Conservation (phyloP, 805 yeast species). For the Saccharomycopsis synnaedendra region DNA sequence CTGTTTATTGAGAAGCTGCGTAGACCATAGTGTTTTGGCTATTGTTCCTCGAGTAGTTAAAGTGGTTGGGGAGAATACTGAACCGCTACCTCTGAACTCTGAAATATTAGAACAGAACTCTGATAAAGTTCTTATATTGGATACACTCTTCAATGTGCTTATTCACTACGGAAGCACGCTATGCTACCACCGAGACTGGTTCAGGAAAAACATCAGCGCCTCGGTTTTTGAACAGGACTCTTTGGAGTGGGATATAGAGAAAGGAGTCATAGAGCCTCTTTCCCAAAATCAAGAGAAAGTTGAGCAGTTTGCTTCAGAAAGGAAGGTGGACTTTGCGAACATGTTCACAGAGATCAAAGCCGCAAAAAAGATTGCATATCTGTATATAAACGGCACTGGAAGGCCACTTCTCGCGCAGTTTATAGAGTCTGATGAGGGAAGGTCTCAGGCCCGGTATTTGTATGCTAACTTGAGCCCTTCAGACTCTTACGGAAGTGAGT, state of each 20-base stretch:
- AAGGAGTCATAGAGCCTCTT: neutral
- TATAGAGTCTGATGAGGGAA: slow-evolving; percentile 38
- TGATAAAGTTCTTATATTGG: slow-evolving; percentile 19
- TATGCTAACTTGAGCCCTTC: slow-evolving; percentile 36
- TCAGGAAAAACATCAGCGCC: slow-evolving; percentile 1
- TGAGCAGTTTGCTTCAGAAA: neutral
- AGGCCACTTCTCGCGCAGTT: slow-evolving; percentile 33
- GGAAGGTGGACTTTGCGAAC: slow-evolving; percentile 1
- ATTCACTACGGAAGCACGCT: slow-evolving; percentile 18
- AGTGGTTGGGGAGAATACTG: no score
- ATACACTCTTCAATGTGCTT: slow-evolving; percentile 19
- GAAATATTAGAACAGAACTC: neutral
- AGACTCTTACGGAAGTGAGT: slow-evolving; percentile 2
- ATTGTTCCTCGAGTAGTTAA: neutral
- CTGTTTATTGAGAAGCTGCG: slow-evolving; percentile 20
- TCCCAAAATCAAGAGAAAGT: neutral
- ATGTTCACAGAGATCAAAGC: slow-evolving; percentile 1
- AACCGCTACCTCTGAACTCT: neutral
- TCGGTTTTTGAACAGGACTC: neutral
- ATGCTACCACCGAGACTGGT: slow-evolving; percentile 8
- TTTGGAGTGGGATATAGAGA: neutral
- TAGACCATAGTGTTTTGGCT: slow-evolving; percentile 14
- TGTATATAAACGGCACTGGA: slow-evolving; percentile 19
- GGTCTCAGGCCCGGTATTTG: slow-evolving; percentile 37
- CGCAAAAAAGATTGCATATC: neutral